Evolutionary conservation across 805 yeast genomes (phyloP).

Genomic region (Cyberlindnera xylosilytica): DNA sequence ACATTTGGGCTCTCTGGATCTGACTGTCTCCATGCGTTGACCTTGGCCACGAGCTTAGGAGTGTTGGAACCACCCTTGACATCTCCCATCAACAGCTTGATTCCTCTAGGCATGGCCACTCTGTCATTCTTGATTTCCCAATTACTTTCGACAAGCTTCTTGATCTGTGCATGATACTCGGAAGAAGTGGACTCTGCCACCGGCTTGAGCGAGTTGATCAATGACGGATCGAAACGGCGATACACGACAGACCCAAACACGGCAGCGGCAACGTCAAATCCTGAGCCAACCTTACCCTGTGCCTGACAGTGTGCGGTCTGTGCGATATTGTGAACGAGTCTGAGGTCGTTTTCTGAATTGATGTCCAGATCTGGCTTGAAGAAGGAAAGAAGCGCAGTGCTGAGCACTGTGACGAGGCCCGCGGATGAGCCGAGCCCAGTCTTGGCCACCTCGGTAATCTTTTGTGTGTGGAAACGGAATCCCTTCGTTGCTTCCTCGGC

Average conservation of each 20-base stretch:
- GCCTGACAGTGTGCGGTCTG: conserved; percentile 92
- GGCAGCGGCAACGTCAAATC: conserved; percentile 96
- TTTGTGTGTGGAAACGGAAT: conserved; percentile 57
- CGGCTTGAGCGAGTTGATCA: conserved; percentile 38
- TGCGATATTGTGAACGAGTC: conserved; percentile 72
- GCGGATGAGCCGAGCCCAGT: conserved; percentile 98
- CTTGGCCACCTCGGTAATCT: conserved; percentile 75
- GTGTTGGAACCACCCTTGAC: conserved; percentile 91
- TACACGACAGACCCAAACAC: conserved; percentile 86
- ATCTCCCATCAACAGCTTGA: conserved; percentile 87
- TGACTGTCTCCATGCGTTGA: conserved; percentile 61
- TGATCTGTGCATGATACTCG: conserved; percentile 32
- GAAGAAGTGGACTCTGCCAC: conserved; percentile 24
- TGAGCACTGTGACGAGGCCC: conserved; percentile 78
- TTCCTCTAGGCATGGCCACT: conserved; percentile 63
- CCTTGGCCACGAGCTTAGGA: conserved; percentile 79
- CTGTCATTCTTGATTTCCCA: conserved; percentile 62
- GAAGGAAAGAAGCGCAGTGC: conserved; percentile 60
- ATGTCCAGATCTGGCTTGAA: conserved; percentile 37
- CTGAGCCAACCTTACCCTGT: conserved; percentile 93
- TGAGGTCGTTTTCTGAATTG: conserved; percentile 21
- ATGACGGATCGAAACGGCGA: conserved; percentile 63
- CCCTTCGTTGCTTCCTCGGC: conserved; percentile 36
- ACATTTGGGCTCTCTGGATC: conserved; percentile 49
- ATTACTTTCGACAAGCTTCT: conserved; percentile 35